Percentiles rank a stretch among this genome's conserved stretches.
Evolutionary conservation across 2,329 filamentous ascomycete species (phyloP).

Genomic region (Annulohypoxylon truncatum): DNA sequence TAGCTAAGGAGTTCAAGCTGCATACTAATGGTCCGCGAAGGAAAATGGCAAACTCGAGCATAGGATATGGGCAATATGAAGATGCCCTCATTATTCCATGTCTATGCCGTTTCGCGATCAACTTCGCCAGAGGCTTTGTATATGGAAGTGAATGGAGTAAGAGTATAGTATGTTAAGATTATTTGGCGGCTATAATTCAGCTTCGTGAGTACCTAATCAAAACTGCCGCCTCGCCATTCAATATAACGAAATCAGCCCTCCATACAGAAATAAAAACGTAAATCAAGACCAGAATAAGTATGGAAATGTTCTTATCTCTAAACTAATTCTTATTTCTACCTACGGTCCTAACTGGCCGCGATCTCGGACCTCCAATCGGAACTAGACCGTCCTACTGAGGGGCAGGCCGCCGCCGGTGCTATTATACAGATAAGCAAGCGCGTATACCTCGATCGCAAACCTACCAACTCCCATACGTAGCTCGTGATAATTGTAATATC

Average conservation of each 20-base stretch:
- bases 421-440: not conserved
- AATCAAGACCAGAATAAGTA: not conserved
- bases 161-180: too few relatives aligned
- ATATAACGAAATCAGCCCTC: not conserved
- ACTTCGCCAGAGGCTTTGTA: too few relatives aligned
- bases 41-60: too few relatives aligned
- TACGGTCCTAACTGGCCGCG: constrained; percentile 4
- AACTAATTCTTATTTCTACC: not conserved
- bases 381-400: constrained; percentile 19
- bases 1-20: too few relatives aligned
- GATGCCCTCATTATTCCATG: too few relatives aligned
- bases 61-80: too few relatives aligned
- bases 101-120: too few relatives aligned
- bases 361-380: constrained; percentile 31
- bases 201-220: not conserved
- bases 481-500: too few relatives aligned
- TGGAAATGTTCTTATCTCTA: not conserved
- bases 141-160: too few relatives aligned
- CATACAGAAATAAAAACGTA: not conserved
- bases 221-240: not conserved
- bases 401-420: constrained; percentile 20
- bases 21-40: too few relatives aligned
- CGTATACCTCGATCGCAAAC: not conserved
- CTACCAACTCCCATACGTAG: not conserved
- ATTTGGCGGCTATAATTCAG: not conserved